Percentiles rank a stretch among this genome's conserved stretches.
These are phyloP conservation scores for Ustilago nuda DNA, from an alignment of 1,284 basidiomycete genomes.

Conservation along the genomic window DNA sequence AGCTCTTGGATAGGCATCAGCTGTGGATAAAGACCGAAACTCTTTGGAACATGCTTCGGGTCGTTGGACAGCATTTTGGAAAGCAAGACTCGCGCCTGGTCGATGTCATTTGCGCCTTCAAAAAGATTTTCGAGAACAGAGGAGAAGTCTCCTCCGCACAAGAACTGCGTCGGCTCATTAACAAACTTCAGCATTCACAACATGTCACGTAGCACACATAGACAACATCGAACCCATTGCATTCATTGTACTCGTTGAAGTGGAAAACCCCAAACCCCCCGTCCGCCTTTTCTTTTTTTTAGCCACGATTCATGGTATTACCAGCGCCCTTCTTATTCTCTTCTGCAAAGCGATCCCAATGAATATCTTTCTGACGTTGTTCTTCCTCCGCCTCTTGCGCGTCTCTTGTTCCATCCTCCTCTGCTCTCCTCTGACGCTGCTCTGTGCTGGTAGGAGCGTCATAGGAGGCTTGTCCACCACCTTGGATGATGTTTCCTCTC, in stretches of 20 bases:
- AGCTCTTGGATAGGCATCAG: slow-evolving; percentile 23
- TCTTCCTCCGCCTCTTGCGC: slow-evolving; percentile 79
- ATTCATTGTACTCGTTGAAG: neutral
- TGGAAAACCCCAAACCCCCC: neutral
- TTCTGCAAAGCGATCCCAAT: slow-evolving; percentile 62
- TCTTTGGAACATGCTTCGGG: slow-evolving; percentile 36
- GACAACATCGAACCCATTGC: neutral
- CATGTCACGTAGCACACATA: neutral
- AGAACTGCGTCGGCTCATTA: slow-evolving; percentile 8
- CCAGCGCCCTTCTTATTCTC: slow-evolving; percentile 77
- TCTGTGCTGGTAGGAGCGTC: slow-evolving; percentile 70
- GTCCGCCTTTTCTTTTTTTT: neutral
- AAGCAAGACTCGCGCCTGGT: slow-evolving; percentile 8
- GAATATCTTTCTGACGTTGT: slow-evolving; percentile 54
- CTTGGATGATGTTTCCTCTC: slow-evolving; percentile 86
- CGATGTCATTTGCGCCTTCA: slow-evolving; percentile 25
- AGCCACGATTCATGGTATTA: slow-evolving; percentile 92
- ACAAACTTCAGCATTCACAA: neutral
- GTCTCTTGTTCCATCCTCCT: slow-evolving; percentile 81
- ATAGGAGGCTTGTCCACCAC: slow-evolving; percentile 73
- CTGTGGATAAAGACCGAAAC: slow-evolving; percentile 23
- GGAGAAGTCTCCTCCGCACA: slow-evolving; percentile 14
- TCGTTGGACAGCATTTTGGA: slow-evolving; percentile 22
- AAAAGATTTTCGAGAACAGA: slow-evolving; percentile 20
- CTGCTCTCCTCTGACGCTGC: slow-evolving; percentile 66